A percentile compares a stretch with the other conserved stretches of the same genome.
Evolutionary conservation across 768 basidiomycete species (phyloP).

Genomic region (Podaxis carcinomalis): DNA sequence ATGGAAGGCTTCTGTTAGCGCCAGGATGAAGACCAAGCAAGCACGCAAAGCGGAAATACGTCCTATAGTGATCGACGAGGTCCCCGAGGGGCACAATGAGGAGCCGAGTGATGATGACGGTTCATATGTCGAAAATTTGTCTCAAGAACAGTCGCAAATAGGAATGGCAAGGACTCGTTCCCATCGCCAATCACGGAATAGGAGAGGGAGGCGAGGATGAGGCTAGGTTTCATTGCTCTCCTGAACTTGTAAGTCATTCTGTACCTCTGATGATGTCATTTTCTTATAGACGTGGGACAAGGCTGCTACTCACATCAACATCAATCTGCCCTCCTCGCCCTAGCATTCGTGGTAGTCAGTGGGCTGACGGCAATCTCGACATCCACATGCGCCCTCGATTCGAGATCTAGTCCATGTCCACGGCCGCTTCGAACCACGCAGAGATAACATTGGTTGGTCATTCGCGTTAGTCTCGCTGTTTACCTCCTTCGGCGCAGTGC

Average conservation of each 20-base stretch:
- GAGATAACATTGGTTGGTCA: background rate
- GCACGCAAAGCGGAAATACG: background rate
- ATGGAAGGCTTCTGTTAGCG: slow-evolving; percentile 10
- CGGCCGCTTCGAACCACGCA: background rate
- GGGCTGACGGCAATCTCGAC: background rate
- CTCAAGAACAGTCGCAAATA: slow-evolving; percentile 24
- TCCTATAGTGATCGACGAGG: background rate
- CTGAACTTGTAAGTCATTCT: background rate
- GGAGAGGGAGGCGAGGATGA: slow-evolving; percentile 19
- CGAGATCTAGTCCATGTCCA: background rate
- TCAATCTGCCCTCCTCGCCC: background rate
- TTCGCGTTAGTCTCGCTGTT: background rate
- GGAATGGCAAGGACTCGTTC: background rate
- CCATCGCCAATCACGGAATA: slow-evolving; percentile 12
- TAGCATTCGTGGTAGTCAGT: too few relatives aligned
- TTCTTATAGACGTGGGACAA: background rate
- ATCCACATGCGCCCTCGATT: background rate
- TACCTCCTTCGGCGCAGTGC: background rate
- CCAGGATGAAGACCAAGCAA: background rate
- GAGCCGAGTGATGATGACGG: slow-evolving; percentile 8
- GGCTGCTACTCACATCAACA: background rate
- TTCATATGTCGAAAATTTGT: background rate
- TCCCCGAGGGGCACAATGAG: background rate
- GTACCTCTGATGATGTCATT: background rate
- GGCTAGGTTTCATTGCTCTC: background rate